Base-by-base conservation (phyloP, 495 filamentous ascomycete species). In the Annulohypoxylon stygium region DNA sequence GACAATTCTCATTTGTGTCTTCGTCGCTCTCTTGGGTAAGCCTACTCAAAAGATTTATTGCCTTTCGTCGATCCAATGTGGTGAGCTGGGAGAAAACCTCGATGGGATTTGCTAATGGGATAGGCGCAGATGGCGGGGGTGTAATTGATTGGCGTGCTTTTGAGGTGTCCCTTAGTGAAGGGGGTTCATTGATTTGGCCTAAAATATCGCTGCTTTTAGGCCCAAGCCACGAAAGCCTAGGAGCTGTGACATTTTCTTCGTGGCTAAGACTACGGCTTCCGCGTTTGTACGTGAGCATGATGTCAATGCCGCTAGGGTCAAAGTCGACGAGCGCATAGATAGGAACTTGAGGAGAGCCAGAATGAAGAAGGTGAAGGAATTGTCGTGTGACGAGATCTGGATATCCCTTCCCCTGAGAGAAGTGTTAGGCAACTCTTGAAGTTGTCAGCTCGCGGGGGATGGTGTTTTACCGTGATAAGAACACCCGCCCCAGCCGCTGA, bases 241-340 rank as follows among this genome's bases (percentile, higher is more conserved):
- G 88, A 0, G 91, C 81, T 6, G 83, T 88, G 2, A 91, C 78
- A 9, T 83, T 82, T 12, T 83, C 81, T 70, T 97, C 93, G 74
- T 96, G 92, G 0, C 89, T 81, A 4, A 97, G 86, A 0, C 86
- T 85, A 53, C 84, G 81, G 30, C 94, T 97, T n/a, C 94, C 94
- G 70, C 93, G 85, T 73, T 93, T 93, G 83, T 97, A 98, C 3
- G 90, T 97, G 11, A 91, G 90, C 80, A 96, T 86, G 65, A 99
- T 98, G 4, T 87, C 86, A 57, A 99, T 85, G 0, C 96, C 96
- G 70, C 97, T 88, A 1, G 97, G 93, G 71, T 98, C 95, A 61
- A 90, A 92, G 76, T 99, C 96, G 1, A 94, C 90, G 0, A 98
- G 83, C 0, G 84, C 90, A 64, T 88, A 90, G 30, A 96, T 86